Evolutionary conservation across 345 rosid species (phyloP), one percentile per base, ranked within the genome.

Genomic region (Geranium brycei): DNA sequence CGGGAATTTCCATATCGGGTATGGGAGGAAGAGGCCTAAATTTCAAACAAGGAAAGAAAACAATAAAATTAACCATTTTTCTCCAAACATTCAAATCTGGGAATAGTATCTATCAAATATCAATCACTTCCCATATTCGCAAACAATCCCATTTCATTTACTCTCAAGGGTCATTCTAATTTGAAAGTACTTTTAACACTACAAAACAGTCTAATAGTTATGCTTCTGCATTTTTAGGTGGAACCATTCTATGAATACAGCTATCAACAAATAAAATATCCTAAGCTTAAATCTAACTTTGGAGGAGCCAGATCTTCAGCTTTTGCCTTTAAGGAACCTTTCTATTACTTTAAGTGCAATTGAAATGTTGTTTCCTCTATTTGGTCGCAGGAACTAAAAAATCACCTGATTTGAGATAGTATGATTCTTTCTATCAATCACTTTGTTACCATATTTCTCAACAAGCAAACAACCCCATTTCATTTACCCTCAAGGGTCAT

Each of bases 1-100:
- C 97, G 1, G 96, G 82, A 71, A 95, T 78, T 80, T 91, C 91
- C 78, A 95, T 68, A 75, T 88, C 79, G 12, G 95, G 99, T 61
- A 95, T 66, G 1, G 97, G 97, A 19, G 99, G 99, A 71, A 87
- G 61, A 31, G 99, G 99, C 78, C 99, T 91, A 75, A 59, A 76
- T 47, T 66, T 57, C 32, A 70, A 13, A 55, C 19, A 47, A 6
- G 11, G 53, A 47, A 47, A 23, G 2, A 55, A 16, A 28, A n/a
- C 5, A 57, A 47, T 6, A 64, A 31, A 56, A 28, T n/a, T 15
- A 3, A 61, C 7, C 1, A 11, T 57, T 58, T 61, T 19, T 35
- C 10, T n/a, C 30, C 14, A 51, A 53, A 3, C 10, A 47, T 62
- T 62, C 2, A 18, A 0, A 57, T 8, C 7, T 3, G 17, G 31